These are phyloP conservation scores for Edaphochlamys debaryana DNA, from an alignment of 139 green algal genomes.

Conservation along the genomic window DNA sequence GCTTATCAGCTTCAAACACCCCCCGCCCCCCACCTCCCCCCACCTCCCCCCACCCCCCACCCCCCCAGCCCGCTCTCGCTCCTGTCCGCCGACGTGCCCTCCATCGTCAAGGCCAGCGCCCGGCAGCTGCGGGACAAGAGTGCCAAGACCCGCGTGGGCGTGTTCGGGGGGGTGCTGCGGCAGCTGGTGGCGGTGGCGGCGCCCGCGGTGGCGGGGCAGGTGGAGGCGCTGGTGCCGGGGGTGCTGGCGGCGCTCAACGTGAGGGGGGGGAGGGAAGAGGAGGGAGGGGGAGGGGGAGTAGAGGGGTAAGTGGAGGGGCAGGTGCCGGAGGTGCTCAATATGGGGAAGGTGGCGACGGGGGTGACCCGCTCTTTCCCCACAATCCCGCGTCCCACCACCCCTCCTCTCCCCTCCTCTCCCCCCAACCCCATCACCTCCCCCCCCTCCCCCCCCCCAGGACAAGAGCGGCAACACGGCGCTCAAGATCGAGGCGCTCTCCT, in stretches of 20 bases:
- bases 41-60: too few relatives aligned
- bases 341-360: too few relatives aligned
- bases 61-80: slow-evolving; percentile 48
- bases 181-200: slow-evolving; percentile 81
- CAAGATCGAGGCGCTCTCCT: slow-evolving; percentile 95
- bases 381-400: too few relatives aligned
- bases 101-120: slow-evolving; percentile 66
- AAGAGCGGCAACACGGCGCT: slow-evolving; percentile 69
- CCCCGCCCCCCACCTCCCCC: too few relatives aligned
- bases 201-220: slow-evolving; percentile 53
- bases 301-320: neutral
- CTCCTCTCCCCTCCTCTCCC: neutral
- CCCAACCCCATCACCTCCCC: too few relatives aligned
- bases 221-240: slow-evolving; percentile 73
- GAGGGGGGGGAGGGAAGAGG: neutral
- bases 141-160: slow-evolving; percentile 76
- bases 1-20: too few relatives aligned
- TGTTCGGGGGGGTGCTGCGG: slow-evolving; percentile 79
- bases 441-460: too few relatives aligned
- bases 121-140: slow-evolving; percentile 81
- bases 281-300: neutral
- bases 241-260: slow-evolving; percentile 74
- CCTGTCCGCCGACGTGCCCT: slow-evolving; percentile 65
- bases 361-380: too few relatives aligned
- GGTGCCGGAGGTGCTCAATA: too few relatives aligned